These are phyloP conservation scores for Candida labiduridarum DNA, from an alignment of 1,139 yeast genomes.

Conservation along the genomic window DNA sequence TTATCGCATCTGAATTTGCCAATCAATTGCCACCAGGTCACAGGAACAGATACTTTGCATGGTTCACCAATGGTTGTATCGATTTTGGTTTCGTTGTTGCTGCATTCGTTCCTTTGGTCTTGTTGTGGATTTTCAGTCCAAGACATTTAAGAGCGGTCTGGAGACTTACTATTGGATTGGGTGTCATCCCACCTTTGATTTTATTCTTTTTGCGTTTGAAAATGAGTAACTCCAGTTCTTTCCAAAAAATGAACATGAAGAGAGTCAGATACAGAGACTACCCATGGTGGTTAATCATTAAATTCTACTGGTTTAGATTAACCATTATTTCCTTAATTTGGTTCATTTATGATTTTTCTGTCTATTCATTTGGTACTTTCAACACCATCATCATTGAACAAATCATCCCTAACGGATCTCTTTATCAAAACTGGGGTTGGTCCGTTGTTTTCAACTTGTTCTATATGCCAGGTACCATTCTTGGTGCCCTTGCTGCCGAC, in stretches of 20 bases:
- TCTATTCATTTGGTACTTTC: conserved; percentile 85
- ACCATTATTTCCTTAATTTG: conserved; percentile 73
- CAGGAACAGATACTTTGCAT: conserved; percentile 85
- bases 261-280: conserved; percentile 43
- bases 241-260: conserved; percentile 70
- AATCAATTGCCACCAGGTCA: conserved; percentile 74
- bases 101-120: conserved; percentile 83
- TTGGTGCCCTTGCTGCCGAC: conserved; percentile 84
- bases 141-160: conserved; percentile 79
- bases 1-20: conserved; percentile 92
- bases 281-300: conserved; percentile 71
- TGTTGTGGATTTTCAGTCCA: conserved; percentile 78
- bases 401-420: conserved; percentile 48
- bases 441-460: conserved; percentile 84
- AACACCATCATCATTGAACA: conserved; percentile 65
- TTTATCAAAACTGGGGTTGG: conserved; percentile 88
- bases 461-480: conserved; percentile 85
- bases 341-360: conserved; percentile 89
- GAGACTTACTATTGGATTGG: conserved; percentile 90
- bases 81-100: conserved; percentile 85
- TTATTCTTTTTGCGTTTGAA: conserved; percentile 76
- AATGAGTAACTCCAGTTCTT: conserved; percentile 73
- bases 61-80: conserved; percentile 89
- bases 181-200: conserved; percentile 86
- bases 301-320: conserved; percentile 85